phyloP scores from a whole-genome alignment of 495 filamentous ascomycete species.

The Apiosordaria backusii region DNA sequence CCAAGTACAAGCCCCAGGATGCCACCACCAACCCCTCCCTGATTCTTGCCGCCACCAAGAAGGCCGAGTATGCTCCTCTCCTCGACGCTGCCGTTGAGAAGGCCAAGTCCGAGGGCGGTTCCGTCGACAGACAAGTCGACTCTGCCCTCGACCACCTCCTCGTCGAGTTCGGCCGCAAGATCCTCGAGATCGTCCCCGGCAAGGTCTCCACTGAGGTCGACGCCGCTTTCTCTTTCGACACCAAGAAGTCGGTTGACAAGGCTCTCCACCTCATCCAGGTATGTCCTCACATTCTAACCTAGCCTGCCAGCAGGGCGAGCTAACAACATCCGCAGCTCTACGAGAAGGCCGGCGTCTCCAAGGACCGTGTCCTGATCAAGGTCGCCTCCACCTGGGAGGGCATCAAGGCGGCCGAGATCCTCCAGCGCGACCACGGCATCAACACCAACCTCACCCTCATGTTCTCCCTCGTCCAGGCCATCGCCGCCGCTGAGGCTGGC shows the following conservation, averaged over 20 bases:
- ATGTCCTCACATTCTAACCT: slow-evolving; percentile 28
- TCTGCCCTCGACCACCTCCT: slow-evolving; percentile 86
- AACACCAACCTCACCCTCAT: slow-evolving; percentile 99
- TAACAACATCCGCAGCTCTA: slow-evolving; percentile 64
- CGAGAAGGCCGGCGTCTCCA: slow-evolving; percentile 82
- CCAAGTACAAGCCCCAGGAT: slow-evolving; percentile 99
- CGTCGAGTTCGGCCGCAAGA: slow-evolving; percentile 96
- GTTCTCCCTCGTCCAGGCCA: slow-evolving; percentile 95
- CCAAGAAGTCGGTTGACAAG: slow-evolving; percentile 87
- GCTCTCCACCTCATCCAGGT: slow-evolving; percentile 96
- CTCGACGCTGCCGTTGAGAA: slow-evolving; percentile 83
- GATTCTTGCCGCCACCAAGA: slow-evolving; percentile 97
- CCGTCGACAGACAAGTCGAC: slow-evolving; percentile 73
- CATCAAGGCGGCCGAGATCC: slow-evolving; percentile 93
- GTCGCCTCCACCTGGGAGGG: slow-evolving; percentile 91
- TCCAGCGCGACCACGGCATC: slow-evolving; percentile 88
- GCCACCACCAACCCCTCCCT: slow-evolving; percentile 98
- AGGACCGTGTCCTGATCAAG: slow-evolving; percentile 91
- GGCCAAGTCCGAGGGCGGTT: slow-evolving; percentile 70
- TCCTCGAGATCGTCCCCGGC: slow-evolving; percentile 93
- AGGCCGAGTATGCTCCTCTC: slow-evolving; percentile 89
- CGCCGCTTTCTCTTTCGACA: slow-evolving; percentile 93
- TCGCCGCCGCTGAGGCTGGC: slow-evolving; percentile 92
- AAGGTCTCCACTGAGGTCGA: slow-evolving; percentile 99
- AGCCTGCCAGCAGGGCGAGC: slow-evolving; percentile 1